Evolutionary conservation across 106 monocot genomes (phyloP), one percentile per base, ranked within the genome.

Genomic region (Chionographis japonica): DNA sequence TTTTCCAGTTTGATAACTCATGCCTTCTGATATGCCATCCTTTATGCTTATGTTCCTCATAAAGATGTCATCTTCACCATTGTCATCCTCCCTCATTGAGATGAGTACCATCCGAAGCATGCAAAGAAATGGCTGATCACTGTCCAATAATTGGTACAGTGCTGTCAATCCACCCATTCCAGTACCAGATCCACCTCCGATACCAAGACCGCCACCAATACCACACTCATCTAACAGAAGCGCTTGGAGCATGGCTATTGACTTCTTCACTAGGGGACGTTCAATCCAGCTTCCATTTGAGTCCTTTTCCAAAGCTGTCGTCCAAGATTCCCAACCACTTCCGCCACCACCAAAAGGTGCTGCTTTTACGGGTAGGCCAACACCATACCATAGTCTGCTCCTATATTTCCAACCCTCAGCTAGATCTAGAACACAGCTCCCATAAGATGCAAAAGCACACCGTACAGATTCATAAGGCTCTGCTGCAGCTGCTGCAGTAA

Each of bases 381-480:
- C 85, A 60, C 97, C 97, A 81, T 98, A 98, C 97, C 97, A 98
- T 75, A 93, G 60, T 50, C 87, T 77, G 73, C 90, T 92, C 54
- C 97, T 86, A 60, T 77, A 83, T 53, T 87, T 92, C 97, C 97
- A 98, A 41, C 97, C 84, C 68, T 85, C 83, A 56, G 80, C 60
- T 53, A 98, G 77, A 77, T 98, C 97, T 68, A 79, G 73, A 50
- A 65, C 69, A 80, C 87, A 90, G 58, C 90, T 98, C 5, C 97
- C 97, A 75, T 98, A 98, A 65, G 92, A 92, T 42, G 87, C 81
- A 85, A 98, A 93, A 40, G 97, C 84, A 81, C 81, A 90, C 4
- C 92, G 78, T 65, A 98, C 92, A 77, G 97, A 93, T 73, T 98
- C 97, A 74, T 87, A 98, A 56, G 97, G 97, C 68, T 98, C 97